Evolutionary conservation across 805 yeast species (phyloP).

Genomic region (Danielia reshetovae): DNA sequence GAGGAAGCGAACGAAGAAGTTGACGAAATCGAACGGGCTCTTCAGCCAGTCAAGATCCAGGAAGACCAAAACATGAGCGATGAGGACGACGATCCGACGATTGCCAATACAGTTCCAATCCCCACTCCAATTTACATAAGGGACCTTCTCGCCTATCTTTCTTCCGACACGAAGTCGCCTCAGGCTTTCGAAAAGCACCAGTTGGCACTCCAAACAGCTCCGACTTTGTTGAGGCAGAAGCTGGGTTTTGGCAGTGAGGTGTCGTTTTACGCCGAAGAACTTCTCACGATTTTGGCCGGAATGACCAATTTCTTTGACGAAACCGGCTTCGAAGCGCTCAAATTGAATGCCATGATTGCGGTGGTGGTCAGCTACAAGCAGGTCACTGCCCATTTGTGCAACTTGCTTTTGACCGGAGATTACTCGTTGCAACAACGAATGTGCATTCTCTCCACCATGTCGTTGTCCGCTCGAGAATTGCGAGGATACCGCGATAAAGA

Average conservation of each 20-base stretch:
- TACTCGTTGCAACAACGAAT: conserved; percentile 78
- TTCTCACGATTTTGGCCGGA: conserved; percentile 49
- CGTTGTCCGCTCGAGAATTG: conserved; percentile 70
- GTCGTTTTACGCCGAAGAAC: conserved; percentile 49
- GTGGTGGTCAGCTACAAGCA: conserved; percentile 49
- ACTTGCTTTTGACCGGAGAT: conserved; percentile 63
- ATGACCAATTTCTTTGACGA: conserved; percentile 56
- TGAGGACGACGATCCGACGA: conserved; percentile 51
- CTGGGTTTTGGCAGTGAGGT: conserved; percentile 58
- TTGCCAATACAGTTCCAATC: conserved; percentile 29
- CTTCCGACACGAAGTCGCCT: conserved; percentile 40
- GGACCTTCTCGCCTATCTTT: conserved; percentile 60
- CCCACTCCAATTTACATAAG: conserved; percentile 64
- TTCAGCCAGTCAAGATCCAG: conserved; percentile 9
- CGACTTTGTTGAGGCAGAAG: conserved; percentile 65
- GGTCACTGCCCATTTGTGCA: conserved; percentile 43
- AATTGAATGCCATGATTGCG: conserved; percentile 62
- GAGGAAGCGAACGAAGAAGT: conserved; percentile 11
- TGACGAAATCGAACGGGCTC: conserved; percentile 19
- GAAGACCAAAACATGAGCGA: conserved; percentile 21
- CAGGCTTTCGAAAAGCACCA: conserved; percentile 47
- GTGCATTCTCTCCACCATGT: conserved; percentile 60
- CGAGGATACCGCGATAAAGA: conserved; percentile 54
- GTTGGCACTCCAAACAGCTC: conserved; percentile 48
- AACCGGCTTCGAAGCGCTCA: conserved; percentile 56